Base-by-base conservation (phyloP, 2,329 filamentous ascomycete genomes). In the Phialophora tarda region DNA sequence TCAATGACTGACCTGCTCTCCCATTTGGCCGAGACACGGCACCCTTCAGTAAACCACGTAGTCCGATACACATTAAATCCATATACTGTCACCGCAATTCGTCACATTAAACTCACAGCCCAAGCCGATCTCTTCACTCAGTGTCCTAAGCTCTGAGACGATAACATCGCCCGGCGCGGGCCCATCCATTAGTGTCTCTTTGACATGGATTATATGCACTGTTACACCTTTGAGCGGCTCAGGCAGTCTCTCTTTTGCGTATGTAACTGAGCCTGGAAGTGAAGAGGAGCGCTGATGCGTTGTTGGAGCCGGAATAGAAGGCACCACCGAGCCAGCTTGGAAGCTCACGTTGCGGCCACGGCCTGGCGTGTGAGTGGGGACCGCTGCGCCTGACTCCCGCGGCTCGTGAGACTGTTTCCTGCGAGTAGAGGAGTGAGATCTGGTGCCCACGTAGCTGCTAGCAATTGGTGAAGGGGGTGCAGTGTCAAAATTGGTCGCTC, bases 191-290 rank as follows among this genome's bases (percentile, higher is more conserved):
- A 97, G 80, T 24, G 86, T 89, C 71, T 98, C 94, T 77, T 99
- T 99, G 74, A 98, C 86, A 75, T 99, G 95, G 44, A 98, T 98
- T 63, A 98, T 87, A 58, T 97, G 88, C 1, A 99, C 82, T 69
- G 88, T 90, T 30, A 98, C 76, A 0, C 92, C 93, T 60, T 83
- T 81, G 4, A 99, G 82, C 6, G 71, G 71, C 48, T 70, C 62
- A 21, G 67, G 30, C 7, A 70, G 56, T 51, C 62, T 70, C 23
- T 68, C 59, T 11, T 48, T 48, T 21, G 53, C 55, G 14, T 28
- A 54, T 3, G 48, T 53, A 14, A 32, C 17, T 11, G 53, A 55
- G 24, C 23, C 53, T n/a, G 53, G 53, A 11, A 55, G 24, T n/a
- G 53, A 30, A n/a, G 53, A 55, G 11, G 53, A 24, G 48, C 55